phyloP scores from a whole-genome alignment of 805 yeast species.

The Metschnikowia henanensis region DNA sequence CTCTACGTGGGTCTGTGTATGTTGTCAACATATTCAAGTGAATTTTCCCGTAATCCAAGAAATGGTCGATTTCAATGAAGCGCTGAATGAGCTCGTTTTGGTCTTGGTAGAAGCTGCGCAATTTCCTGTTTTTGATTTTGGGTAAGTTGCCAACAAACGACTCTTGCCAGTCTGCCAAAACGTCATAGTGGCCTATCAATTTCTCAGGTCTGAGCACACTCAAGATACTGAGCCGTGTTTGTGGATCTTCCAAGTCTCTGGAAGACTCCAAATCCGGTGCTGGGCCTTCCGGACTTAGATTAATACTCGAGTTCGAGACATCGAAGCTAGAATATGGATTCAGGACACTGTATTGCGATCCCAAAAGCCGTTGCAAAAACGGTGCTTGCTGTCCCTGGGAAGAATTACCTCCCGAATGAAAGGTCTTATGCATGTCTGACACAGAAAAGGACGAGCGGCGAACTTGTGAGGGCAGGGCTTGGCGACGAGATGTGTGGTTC shows the following conservation, averaged over 20 bases:
- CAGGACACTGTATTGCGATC: conserved; percentile 30
- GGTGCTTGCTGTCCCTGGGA: conserved; percentile 17
- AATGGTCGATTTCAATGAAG: conserved; percentile 58
- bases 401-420: background rate
- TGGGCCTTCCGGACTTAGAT: conserved; percentile 6
- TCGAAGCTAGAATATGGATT: conserved; percentile 25
- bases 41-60: conserved; percentile 66
- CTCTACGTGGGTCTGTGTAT: conserved; percentile 35
- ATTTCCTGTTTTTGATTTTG: conserved; percentile 22
- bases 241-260: conserved; percentile 24
- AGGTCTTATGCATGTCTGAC: conserved; percentile 14
- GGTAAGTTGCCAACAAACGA: conserved; percentile 18
- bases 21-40: conserved; percentile 62
- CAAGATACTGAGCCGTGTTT: conserved; percentile 24
- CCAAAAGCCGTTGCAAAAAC: conserved; percentile 29
- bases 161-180: conserved; percentile 33
- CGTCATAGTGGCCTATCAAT: conserved; percentile 33
- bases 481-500: conserved; percentile 1
- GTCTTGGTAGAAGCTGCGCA: conserved; percentile 47
- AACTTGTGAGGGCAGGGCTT: conserved; percentile 1
- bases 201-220: conserved; percentile 31
- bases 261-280: conserved; percentile 7
- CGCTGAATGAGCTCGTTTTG: conserved; percentile 63
- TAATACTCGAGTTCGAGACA: conserved; percentile 11
- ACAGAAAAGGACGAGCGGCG: conserved; percentile 20